A percentile compares a stretch with the other conserved stretches of the same genome.
These are phyloP conservation scores for Aspergillus melleus DNA, from an alignment of 2,329 filamentous ascomycete genomes.

Conservation along the genomic window DNA sequence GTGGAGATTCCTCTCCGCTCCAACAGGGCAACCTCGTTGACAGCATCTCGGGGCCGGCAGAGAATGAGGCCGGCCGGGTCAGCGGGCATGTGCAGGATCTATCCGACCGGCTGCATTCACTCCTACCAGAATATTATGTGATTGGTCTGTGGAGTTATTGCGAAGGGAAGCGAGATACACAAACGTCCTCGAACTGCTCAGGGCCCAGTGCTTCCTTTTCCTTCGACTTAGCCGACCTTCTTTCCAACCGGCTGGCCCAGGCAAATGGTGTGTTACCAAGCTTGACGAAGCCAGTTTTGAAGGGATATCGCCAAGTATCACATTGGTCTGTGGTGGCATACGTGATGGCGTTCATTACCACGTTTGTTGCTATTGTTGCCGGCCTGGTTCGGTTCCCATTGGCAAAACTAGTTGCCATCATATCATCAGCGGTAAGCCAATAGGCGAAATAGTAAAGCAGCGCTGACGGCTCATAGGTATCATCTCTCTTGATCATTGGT, in stretches of 20 bases:
- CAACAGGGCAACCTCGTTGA: not conserved
- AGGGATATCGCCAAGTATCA: constrained; percentile 2
- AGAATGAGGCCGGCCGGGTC: not conserved
- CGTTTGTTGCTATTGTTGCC: constrained; percentile 6
- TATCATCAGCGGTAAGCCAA: constrained; percentile 7
- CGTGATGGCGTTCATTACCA: constrained; percentile 4
- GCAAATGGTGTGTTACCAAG: not conserved
- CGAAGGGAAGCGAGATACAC: not conserved
- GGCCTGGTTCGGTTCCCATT: constrained; percentile 7
- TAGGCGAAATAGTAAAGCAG: constrained; percentile 2
- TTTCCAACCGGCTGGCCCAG: constrained; percentile 3
- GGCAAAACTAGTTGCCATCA: constrained; percentile 5
- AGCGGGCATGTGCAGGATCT: not conserved
- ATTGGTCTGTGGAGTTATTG: not conserved
- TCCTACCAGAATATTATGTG: not conserved
- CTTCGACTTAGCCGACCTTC: constrained; percentile 2
- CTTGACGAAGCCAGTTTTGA: constrained; percentile 1
- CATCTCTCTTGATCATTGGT: constrained; percentile 7
- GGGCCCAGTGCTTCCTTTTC: not conserved
- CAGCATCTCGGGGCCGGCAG: not conserved
- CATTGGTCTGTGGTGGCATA: constrained; percentile 7
- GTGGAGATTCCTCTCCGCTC: not conserved
- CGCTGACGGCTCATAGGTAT: constrained; percentile 1
- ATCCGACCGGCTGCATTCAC: not conserved
- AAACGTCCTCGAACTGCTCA: not conserved